A percentile compares a stretch with the other conserved stretches of the same genome.
Evolutionary conservation across 495 filamentous ascomycete species (phyloP).

Genomic region (Penicillium coffeae): DNA sequence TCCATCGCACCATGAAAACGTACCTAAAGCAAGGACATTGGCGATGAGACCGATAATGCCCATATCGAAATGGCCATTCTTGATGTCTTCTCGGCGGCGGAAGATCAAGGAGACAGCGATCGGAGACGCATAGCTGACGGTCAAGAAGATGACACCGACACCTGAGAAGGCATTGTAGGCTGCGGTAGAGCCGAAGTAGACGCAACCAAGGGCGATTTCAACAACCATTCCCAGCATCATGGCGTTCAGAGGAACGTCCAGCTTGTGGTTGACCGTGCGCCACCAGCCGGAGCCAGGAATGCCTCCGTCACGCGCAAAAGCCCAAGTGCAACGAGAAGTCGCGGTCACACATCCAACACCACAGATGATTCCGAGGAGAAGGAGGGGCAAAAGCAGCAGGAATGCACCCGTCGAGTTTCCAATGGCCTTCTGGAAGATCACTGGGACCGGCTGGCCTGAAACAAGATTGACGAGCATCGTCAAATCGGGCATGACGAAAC

Average conservation of each 20-base stretch:
- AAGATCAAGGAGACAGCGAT: constrained; percentile 50
- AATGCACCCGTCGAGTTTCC: constrained; percentile 51
- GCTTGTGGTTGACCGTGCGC: constrained; percentile 45
- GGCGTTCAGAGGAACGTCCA: constrained; percentile 51
- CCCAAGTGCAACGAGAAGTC: constrained; percentile 64
- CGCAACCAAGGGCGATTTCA: constrained; percentile 50
- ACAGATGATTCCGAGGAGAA: constrained; percentile 66
- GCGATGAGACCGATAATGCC: constrained; percentile 52
- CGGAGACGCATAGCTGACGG: constrained; percentile 51
- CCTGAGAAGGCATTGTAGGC: constrained; percentile 60
- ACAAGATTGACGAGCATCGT: constrained; percentile 50
- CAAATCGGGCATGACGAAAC: constrained; percentile 58
- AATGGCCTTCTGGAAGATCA: constrained; percentile 18
- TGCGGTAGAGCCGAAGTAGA: constrained; percentile 54
- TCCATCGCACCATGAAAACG: too few relatives aligned
- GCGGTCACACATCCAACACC: constrained; percentile 65
- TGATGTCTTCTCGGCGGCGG: constrained; percentile 47
- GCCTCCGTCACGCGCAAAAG: constrained; percentile 59
- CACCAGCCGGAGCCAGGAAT: constrained; percentile 61
- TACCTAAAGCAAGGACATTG: constrained; percentile 53
- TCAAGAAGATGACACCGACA: constrained; percentile 55
- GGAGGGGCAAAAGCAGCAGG: constrained; percentile 60
- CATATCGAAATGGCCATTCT: constrained; percentile 52
- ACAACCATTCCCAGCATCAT: constrained; percentile 47
- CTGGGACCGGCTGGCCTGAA: constrained; percentile 40